Conservation (phyloP, 352 stramenopile species). For the Globisporangium perplexum region DNA sequence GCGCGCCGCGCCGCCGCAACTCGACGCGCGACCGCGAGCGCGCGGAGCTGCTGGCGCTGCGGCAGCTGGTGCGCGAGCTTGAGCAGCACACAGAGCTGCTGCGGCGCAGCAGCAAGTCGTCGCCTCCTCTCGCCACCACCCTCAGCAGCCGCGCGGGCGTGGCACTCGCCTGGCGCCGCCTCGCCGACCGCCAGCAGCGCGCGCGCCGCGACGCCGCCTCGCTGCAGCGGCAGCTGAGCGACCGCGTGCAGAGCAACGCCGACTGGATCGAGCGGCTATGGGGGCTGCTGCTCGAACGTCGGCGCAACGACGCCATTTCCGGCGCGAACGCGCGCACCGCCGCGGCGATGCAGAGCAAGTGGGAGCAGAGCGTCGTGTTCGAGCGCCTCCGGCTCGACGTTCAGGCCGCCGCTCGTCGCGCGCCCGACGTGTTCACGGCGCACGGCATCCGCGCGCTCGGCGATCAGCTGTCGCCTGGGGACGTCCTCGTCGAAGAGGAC, state of each 20-base stretch:
- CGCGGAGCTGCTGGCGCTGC: conserved; percentile 15
- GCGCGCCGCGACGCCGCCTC: conserved; percentile 3
- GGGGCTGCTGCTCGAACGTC: conserved; percentile 16
- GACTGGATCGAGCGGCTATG: conserved; percentile 26
- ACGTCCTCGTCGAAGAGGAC: neutral
- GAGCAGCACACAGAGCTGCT: conserved; percentile 7
- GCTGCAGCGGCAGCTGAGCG: neutral
- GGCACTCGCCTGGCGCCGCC: conserved; percentile 9
- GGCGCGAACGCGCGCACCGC: neutral
- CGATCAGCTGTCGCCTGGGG: too few species aligned
- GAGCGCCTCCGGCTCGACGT: neutral
- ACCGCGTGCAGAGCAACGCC: conserved; percentile 13
- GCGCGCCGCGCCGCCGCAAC: conserved; percentile 10
- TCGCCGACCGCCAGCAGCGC: conserved; percentile 14
- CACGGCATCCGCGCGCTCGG: conserved; percentile 1
- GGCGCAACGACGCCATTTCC: neutral
- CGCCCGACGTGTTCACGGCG: neutral
- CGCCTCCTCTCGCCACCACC: neutral
- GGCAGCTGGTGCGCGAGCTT: conserved; percentile 11
- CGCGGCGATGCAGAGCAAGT: neutral
- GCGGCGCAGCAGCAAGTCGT: neutral
- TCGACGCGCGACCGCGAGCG: conserved; percentile 24
- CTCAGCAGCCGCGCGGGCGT: neutral
- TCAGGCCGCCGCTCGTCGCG: neutral
- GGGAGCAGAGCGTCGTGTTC: neutral